Conservation (phyloP, 345 rosid genomes). For the Gossypium arboreum region DNA sequence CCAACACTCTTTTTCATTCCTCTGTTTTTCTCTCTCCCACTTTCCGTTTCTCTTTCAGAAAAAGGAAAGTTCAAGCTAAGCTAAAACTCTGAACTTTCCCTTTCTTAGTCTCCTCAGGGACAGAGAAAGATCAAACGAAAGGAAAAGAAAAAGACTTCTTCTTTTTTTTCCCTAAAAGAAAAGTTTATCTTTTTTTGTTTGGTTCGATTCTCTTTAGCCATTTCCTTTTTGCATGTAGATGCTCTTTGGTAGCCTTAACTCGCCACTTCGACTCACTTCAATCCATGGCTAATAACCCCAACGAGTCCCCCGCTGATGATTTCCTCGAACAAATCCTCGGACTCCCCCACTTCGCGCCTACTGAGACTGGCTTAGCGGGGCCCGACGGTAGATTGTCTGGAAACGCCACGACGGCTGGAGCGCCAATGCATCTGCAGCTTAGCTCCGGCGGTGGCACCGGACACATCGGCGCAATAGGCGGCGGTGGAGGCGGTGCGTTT, state of each 20-base stretch:
- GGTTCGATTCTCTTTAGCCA: slow-evolving; percentile 3
- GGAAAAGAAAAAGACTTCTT: neutral
- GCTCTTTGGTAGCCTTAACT: slow-evolving; percentile 23
- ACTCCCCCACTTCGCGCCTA: slow-evolving; percentile 56
- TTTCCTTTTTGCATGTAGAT: slow-evolving; percentile 37
- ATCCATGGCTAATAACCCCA: slow-evolving; percentile 75
- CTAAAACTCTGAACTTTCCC: neutral
- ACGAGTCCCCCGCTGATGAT: slow-evolving; percentile 68
- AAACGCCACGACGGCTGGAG: slow-evolving; percentile 30
- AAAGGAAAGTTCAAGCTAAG: neutral
- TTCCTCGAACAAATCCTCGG: slow-evolving; percentile 91
- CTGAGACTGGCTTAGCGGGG: slow-evolving; percentile 51
- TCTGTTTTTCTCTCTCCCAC: neutral
- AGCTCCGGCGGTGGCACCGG: slow-evolving; percentile 67
- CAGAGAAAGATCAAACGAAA: neutral
- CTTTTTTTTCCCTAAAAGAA: neutral
- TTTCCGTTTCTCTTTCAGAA: neutral
- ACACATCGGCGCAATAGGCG: slow-evolving; percentile 41
- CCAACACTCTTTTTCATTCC: neutral
- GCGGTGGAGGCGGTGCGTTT: slow-evolving; percentile 51
- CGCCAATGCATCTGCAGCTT: slow-evolving; percentile 88
- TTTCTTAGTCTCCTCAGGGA: neutral
- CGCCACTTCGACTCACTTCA: slow-evolving; percentile 23
- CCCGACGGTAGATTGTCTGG: slow-evolving; percentile 44
- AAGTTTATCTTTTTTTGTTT: neutral